These are phyloP conservation scores for Leishmania martiniquensis DNA, from an alignment of 208 protist species.

Conservation along the genomic window DNA sequence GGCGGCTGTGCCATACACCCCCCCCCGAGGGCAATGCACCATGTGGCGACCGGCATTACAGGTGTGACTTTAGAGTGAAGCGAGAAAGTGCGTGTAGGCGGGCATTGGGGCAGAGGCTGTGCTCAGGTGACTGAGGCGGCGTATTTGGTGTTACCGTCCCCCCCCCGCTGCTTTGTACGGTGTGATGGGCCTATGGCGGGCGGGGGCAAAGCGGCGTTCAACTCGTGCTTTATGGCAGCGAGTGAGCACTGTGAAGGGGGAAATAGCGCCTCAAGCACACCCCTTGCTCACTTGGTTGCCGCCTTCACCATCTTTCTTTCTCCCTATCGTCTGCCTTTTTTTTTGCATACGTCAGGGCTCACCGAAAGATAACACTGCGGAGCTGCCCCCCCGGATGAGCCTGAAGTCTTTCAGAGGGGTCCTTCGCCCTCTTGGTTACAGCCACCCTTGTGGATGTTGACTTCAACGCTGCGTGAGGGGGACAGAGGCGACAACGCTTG, in stretches of 20 bases:
- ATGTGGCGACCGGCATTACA: background rate
- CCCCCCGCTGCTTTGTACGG: background rate
- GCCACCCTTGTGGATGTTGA: background rate
- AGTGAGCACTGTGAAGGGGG: background rate
- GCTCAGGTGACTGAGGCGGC: background rate
- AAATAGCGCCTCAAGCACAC: background rate
- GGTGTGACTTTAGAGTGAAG: background rate
- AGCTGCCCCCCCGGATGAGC: background rate
- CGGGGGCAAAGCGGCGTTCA: background rate
- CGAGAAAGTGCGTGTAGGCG: background rate
- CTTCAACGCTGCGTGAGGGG: background rate
- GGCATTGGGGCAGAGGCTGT: background rate
- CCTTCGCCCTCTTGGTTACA: background rate
- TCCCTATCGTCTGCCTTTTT: background rate
- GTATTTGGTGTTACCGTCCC: background rate
- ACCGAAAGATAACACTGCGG: background rate
- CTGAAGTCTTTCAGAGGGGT: background rate
- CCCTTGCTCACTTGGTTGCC: background rate
- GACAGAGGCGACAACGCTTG: background rate
- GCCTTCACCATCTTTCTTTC: background rate
- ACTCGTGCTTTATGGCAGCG: background rate
- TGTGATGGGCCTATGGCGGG: background rate
- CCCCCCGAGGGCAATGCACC: background rate
- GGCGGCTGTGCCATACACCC: background rate
- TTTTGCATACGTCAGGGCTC: background rate